Conservation (phyloP, 73 alveolate species). For the Paramecium caudatum region DNA sequence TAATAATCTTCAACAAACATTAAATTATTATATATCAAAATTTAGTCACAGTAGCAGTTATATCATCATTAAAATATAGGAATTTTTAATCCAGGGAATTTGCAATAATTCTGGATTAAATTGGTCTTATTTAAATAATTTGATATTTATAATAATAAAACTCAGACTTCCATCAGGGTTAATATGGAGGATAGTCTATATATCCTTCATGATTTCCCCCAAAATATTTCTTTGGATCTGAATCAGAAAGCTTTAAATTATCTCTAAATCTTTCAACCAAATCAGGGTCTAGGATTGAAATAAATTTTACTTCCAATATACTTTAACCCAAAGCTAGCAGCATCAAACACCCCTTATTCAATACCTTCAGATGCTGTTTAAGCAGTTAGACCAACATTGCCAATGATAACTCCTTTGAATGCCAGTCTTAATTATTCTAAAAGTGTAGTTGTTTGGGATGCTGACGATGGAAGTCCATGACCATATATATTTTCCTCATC, state of each 20-base stretch:
- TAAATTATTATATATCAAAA: too few relatives aligned
- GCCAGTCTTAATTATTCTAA: slow-evolving; percentile 32
- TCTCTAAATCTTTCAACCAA: slow-evolving; percentile 60
- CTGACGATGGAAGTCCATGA: slow-evolving; percentile 58
- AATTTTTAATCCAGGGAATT: too few relatives aligned
- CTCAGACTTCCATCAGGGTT: background rate
- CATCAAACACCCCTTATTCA: slow-evolving; percentile 58
- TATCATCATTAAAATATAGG: too few relatives aligned
- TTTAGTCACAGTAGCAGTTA: too few relatives aligned
- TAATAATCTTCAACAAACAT: slow-evolving; percentile 52
- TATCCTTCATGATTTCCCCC: slow-evolving; percentile 73
- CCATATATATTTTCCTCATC: background rate
- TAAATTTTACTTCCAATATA: slow-evolving; percentile 44
- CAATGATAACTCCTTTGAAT: slow-evolving; percentile 61
- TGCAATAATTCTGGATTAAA: too few relatives aligned
- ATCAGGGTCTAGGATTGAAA: slow-evolving; percentile 70
- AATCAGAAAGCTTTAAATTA: background rate
- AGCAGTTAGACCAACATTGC: slow-evolving; percentile 60
- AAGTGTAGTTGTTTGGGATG: slow-evolving; percentile 36
- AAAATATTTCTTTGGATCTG: slow-evolving; percentile 53
- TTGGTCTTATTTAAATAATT: too few relatives aligned
- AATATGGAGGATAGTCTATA: slow-evolving; percentile 61
- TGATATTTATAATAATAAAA: slow-evolving; percentile 8
- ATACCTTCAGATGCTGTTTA: slow-evolving; percentile 50
- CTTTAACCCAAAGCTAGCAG: slow-evolving; percentile 61